Conservation (phyloP, 306 rosid species). For the Cucumis hystrix region DNA sequence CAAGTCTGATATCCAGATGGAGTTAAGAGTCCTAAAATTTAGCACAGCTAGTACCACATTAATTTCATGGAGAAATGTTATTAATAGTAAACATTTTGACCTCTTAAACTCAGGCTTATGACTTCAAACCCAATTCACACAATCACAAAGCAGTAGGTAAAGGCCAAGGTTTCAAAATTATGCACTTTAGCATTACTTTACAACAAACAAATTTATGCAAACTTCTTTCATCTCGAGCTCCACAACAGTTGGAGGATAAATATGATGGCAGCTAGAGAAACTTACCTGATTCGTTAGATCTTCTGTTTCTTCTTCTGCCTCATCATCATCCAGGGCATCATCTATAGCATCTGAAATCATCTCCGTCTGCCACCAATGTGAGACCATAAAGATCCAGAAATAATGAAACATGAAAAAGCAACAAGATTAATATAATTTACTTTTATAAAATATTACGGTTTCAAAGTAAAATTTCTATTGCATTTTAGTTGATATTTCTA, state of each 20-base stretch:
- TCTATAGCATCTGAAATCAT: conserved; percentile 98
- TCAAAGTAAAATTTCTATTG: neutral
- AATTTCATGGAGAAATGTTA: neutral
- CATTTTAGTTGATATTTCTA: neutral
- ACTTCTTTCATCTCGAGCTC: neutral
- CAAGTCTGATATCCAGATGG: neutral
- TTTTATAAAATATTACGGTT: neutral
- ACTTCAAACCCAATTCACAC: neutral
- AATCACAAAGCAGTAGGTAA: neutral
- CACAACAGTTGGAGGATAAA: neutral
- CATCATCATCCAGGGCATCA: conserved; percentile 82
- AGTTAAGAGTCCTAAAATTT: neutral
- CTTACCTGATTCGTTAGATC: conserved; percentile 89
- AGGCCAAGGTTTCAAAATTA: neutral
- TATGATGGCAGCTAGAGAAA: conserved; percentile 14
- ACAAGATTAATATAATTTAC: neutral
- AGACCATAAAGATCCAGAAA: conserved; percentile 15
- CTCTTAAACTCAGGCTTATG: neutral
- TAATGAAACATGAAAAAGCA: neutral
- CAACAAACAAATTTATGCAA: neutral
- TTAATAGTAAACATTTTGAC: neutral
- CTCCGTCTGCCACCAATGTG: conserved; percentile 69
- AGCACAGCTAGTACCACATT: neutral
- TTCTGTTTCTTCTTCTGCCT: conserved; percentile 95
- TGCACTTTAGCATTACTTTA: neutral